These are phyloP conservation scores for Colletotrichum navitas DNA, from an alignment of 2,329 filamentous ascomycete species.

Conservation along the genomic window DNA sequence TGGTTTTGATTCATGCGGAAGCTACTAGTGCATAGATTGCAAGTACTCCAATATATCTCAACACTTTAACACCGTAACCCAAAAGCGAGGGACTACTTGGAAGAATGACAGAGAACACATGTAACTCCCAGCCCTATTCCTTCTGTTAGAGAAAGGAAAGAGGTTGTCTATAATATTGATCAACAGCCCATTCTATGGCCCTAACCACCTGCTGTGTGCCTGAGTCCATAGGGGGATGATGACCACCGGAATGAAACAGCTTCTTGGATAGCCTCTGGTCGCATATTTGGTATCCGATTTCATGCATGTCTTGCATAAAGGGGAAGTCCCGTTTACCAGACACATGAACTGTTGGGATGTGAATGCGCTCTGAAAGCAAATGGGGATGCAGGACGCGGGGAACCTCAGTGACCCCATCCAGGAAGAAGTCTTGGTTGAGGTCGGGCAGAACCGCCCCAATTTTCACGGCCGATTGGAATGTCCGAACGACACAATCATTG, in stretches of 20 bases:
- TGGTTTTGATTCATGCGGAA: no score
- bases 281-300: constrained; percentile 33
- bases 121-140: no score
- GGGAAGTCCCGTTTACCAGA: constrained; percentile 29
- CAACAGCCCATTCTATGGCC: constrained; percentile 40
- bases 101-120: no score
- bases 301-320: constrained; percentile 38
- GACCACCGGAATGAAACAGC: constrained; percentile 31
- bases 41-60: no score
- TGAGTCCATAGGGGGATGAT: constrained; percentile 25
- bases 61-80: no score
- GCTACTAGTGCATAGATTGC: no score
- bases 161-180: constrained; percentile 28
- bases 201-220: constrained; percentile 35
- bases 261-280: constrained; percentile 27
- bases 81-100: no score
- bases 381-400: constrained; percentile 27
- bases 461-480: constrained; percentile 31
- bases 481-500: constrained; percentile 26
- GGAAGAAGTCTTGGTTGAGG: constrained; percentile 35
- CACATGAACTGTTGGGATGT: constrained; percentile 38
- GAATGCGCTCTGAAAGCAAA: constrained; percentile 27
- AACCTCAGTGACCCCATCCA: background rate
- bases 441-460: constrained; percentile 25
- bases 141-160: constrained; percentile 11